Conservation (phyloP, 495 filamentous ascomycete species). For the Penicillium cosmopolitanum region DNA sequence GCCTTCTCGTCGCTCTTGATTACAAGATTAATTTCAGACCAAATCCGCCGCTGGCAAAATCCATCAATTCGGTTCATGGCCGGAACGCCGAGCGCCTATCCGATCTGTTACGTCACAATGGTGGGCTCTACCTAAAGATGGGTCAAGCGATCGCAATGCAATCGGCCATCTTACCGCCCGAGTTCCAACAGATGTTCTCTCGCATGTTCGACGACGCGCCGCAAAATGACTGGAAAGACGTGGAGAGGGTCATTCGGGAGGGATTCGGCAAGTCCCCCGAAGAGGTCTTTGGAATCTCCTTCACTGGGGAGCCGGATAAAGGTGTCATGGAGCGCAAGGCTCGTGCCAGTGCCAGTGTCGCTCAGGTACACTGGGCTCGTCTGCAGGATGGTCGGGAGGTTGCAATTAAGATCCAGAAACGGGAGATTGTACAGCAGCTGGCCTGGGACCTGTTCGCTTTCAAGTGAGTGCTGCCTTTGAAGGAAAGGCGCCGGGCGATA, state of each 20-base stretch:
- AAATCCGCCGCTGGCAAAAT: conserved; percentile 67
- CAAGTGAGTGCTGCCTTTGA: conserved; percentile 59
- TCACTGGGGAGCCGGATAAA: conserved; percentile 63
- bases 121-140: conserved; percentile 95
- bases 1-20: conserved; percentile 81
- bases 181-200: conserved; percentile 94
- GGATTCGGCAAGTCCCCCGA: conserved; percentile 84
- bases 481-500: not conserved
- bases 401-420: conserved; percentile 95
- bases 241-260: conserved; percentile 82
- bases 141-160: conserved; percentile 99
- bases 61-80: conserved; percentile 72
- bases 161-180: conserved; percentile 85
- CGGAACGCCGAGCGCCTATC: conserved; percentile 83
- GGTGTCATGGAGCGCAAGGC: conserved; percentile 89
- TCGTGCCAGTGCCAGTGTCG: conserved; percentile 86
- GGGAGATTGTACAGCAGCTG: conserved; percentile 86
- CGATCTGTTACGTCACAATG: conserved; percentile 78
- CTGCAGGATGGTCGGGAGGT: conserved; percentile 84
- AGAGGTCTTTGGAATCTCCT: conserved; percentile 88
- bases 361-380: conserved; percentile 94
- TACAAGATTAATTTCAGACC: conserved; percentile 96
- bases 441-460: conserved; percentile 95
- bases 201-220: conserved; percentile 98
- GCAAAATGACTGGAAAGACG: conserved; percentile 88